Conservation (phyloP, 768 basidiomycete species). For the Lactifluus hygrophoroides region DNA sequence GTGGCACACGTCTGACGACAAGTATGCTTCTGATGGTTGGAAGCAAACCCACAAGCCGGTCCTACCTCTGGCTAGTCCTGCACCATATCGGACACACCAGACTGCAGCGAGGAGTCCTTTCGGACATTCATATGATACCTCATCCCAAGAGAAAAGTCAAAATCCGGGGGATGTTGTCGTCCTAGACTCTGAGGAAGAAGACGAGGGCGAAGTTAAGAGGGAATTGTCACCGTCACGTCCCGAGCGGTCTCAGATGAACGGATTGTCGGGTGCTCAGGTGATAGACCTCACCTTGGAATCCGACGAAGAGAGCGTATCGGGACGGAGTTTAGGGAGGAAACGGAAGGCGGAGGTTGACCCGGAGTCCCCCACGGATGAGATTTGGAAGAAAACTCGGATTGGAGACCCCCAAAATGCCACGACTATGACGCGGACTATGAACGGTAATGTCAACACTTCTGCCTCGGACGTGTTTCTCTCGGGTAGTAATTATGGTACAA, state of each 20-base stretch:
- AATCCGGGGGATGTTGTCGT: conserved; percentile 47
- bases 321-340: conserved; percentile 43
- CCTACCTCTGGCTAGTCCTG: conserved; percentile 19
- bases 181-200: conserved; percentile 64
- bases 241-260: conserved; percentile 8
- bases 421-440: conserved; percentile 11
- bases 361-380: conserved; percentile 49
- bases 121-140: not conserved
- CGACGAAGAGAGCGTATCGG: conserved; percentile 52
- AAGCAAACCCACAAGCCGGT: conserved; percentile 39
- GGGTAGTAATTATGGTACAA: conserved; percentile 16
- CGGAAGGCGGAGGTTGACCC: conserved; percentile 47
- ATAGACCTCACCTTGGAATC: conserved; percentile 82
- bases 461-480: conserved; percentile 6
- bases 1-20: conserved; percentile 91
- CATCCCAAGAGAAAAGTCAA: conserved; percentile 30
- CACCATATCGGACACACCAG: not conserved
- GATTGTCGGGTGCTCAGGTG: conserved; percentile 34
- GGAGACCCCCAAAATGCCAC: conserved; percentile 22
- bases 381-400: conserved; percentile 62
- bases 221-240: conserved; percentile 61
- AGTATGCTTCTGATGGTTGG: conserved; percentile 71
- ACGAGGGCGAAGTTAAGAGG: conserved; percentile 65
- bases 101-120: not conserved
- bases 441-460: conserved; percentile 17